Conservation (phyloP, 148 eudicot species). For the Agrostemma githago region DNA sequence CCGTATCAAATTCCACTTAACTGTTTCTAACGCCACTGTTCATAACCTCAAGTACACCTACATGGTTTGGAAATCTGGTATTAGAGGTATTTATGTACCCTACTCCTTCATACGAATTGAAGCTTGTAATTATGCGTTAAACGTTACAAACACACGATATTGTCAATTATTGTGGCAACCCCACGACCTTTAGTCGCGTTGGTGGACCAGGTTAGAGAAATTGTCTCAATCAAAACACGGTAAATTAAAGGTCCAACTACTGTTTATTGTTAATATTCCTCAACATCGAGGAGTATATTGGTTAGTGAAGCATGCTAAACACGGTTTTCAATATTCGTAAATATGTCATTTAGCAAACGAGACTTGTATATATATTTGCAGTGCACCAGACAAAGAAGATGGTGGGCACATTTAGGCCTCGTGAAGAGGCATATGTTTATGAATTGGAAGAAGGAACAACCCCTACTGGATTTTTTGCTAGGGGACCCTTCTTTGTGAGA, state of each 20-base stretch:
- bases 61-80: slow-evolving; percentile 37
- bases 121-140: too few relatives aligned
- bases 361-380: slow-evolving; percentile 8
- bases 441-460: slow-evolving; percentile 39
- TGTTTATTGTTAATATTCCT: too few relatives aligned
- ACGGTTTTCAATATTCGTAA: too few relatives aligned
- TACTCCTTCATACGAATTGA: too few relatives aligned
- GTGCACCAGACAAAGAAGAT: slow-evolving; percentile 31
- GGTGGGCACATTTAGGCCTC: slow-evolving; percentile 32
- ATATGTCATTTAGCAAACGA: too few relatives aligned
- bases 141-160: neutral
- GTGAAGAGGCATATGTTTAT: slow-evolving; percentile 34
- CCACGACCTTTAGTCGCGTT: too few relatives aligned
- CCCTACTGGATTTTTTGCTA: slow-evolving; percentile 36
- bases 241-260: too few relatives aligned
- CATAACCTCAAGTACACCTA: slow-evolving; percentile 29
- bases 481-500: slow-evolving; percentile 34
- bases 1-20: slow-evolving; percentile 28
- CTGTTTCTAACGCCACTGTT: slow-evolving; percentile 21
- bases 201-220: too few relatives aligned
- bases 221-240: too few relatives aligned
- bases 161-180: neutral
- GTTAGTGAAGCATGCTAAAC: too few relatives aligned
- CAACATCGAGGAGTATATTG: too few relatives aligned
- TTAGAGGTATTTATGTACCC: slow-evolving; percentile 26